These are phyloP conservation scores for Aspergillus flavus DNA, from an alignment of 2,329 filamentous ascomycete species.

Conservation along the genomic window DNA sequence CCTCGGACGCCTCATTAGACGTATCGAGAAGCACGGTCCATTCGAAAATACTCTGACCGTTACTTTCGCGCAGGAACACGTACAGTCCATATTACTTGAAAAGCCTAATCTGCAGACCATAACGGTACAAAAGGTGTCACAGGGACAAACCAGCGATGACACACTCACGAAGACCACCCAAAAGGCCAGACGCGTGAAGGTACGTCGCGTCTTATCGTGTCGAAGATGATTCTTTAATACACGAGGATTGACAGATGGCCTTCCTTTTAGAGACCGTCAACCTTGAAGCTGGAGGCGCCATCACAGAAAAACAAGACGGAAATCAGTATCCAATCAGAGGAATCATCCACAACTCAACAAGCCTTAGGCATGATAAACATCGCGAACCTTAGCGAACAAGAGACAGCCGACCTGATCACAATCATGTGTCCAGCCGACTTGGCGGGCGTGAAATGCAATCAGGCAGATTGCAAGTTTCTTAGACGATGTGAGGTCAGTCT, in stretches of 20 bases:
- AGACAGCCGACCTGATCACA: background rate
- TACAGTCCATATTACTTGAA: background rate
- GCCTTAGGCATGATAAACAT: background rate
- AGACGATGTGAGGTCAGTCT: background rate
- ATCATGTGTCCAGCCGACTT: background rate
- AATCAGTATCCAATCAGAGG: background rate
- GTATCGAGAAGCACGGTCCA: background rate
- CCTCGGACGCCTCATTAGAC: background rate
- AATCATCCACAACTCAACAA: background rate
- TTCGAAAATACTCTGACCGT: background rate
- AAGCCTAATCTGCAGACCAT: background rate
- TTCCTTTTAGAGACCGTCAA: too few species aligned
- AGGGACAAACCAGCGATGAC: too few species aligned
- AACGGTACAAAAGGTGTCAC: background rate
- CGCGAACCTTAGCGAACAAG: background rate
- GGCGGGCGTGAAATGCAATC: background rate
- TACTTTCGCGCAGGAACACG: background rate
- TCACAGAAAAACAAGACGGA: too few species aligned
- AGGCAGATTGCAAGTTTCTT: background rate
- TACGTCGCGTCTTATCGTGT: too few species aligned
- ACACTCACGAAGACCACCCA: too few species aligned
- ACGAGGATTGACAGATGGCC: too few species aligned
- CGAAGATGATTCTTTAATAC: rapidly evolving
- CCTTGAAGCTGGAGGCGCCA: too few species aligned
- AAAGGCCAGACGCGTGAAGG: too few species aligned